phyloP scores from a whole-genome alignment of 108 stramenopile genomes.

The Stephanodiscus triporus region DNA sequence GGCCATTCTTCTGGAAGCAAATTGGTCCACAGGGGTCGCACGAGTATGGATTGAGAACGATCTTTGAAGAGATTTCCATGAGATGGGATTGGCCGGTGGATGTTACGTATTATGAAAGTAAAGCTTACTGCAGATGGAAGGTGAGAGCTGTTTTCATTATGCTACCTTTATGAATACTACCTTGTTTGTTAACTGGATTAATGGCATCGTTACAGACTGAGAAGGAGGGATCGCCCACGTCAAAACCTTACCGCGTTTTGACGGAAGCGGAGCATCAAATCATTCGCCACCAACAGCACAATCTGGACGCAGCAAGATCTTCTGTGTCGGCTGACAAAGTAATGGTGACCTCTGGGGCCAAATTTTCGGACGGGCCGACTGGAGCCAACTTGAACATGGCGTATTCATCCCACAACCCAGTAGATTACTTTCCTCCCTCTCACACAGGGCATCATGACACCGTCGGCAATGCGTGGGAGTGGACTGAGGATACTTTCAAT shows the following conservation, averaged over 20 bases:
- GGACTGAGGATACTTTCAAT: slow-evolving; percentile 92
- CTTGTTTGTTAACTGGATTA: slow-evolving; percentile 1
- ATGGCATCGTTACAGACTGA: slow-evolving; percentile 27
- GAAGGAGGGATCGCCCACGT: slow-evolving; percentile 64
- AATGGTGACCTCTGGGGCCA: slow-evolving; percentile 68
- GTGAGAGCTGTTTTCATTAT: slow-evolving; percentile 26
- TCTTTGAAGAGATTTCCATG: slow-evolving; percentile 89
- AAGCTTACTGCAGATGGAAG: slow-evolving; percentile 93
- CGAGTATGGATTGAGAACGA: slow-evolving; percentile 86
- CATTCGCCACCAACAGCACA: slow-evolving; percentile 69
- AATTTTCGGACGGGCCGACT: slow-evolving; percentile 53
- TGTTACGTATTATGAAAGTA: slow-evolving; percentile 94
- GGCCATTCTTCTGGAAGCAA: slow-evolving; percentile 92
- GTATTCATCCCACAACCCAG: slow-evolving; percentile 83
- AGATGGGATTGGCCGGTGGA: slow-evolving; percentile 95
- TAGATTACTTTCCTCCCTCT: slow-evolving; percentile 68
- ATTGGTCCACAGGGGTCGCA: slow-evolving; percentile 87
- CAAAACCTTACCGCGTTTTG: slow-evolving; percentile 73
- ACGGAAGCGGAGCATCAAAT: slow-evolving; percentile 94
- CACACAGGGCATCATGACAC: slow-evolving; percentile 82
- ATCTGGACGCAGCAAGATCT: slow-evolving; percentile 64
- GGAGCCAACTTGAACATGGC: slow-evolving; percentile 82
- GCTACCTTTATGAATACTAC: slow-evolving; percentile 7
- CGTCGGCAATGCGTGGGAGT: slow-evolving; percentile 96
- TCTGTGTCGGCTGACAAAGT: slow-evolving; percentile 68